Conservation (phyloP, 2,329 filamentous ascomycete species). For the Xylaria sp. region DNA sequence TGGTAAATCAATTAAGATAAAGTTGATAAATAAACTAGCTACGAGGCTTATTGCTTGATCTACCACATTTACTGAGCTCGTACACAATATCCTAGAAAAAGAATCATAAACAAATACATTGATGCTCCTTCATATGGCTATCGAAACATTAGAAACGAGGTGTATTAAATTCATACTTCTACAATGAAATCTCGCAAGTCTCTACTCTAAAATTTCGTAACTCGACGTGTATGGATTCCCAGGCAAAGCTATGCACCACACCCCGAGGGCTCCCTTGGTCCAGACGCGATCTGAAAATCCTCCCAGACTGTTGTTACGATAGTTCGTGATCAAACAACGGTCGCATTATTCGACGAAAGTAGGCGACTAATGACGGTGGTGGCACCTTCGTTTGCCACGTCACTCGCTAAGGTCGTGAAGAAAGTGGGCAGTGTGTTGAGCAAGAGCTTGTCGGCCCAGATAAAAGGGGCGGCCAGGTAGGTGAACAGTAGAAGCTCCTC, state of each 20-base stretch:
- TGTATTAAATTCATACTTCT: neutral
- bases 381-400: neutral
- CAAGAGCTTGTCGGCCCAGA: constrained; percentile 17
- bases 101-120: constrained; percentile 1
- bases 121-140: constrained; percentile 2
- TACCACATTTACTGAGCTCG: constrained; percentile 19
- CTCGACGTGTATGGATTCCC: too few relatives aligned
- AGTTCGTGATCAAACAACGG: neutral
- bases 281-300: neutral
- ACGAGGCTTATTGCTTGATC: neutral
- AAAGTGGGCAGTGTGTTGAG: neutral
- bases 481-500: neutral
- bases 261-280: neutral
- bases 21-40: neutral
- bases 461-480: neutral
- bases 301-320: neutral
- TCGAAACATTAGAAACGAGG: neutral
- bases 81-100: neutral
- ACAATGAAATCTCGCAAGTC: neutral
- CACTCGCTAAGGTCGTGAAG: neutral
- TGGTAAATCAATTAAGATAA: constrained; percentile 6
- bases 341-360: neutral
- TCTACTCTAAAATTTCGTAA: neutral
- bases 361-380: neutral
- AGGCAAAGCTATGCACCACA: neutral